Conservation (phyloP, 768 basidiomycete species). For the Russula abietina region DNA sequence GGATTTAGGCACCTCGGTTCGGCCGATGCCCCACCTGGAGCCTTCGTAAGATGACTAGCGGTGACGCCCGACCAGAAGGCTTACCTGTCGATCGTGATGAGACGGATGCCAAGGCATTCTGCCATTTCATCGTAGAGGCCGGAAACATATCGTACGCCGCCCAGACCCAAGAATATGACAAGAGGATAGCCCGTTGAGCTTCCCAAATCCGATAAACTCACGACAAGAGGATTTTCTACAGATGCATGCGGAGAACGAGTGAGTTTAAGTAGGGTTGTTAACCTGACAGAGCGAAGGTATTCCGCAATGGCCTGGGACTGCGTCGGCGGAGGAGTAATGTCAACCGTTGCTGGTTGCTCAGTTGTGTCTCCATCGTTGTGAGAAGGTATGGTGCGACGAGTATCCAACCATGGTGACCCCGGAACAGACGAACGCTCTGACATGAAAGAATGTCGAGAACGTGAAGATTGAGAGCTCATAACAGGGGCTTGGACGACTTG, state of each 20-base stretch:
- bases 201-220: constrained; percentile 93
- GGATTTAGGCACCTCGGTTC: constrained; percentile 62
- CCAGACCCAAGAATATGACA: constrained; percentile 87
- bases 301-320: constrained; percentile 72
- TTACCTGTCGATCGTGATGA: constrained; percentile 92
- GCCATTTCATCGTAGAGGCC: constrained; percentile 97
- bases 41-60: constrained; percentile 12
- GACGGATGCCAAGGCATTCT: constrained; percentile 70
- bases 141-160: constrained; percentile 91
- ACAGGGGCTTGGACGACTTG: constrained; percentile 34
- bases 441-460: constrained; percentile 25
- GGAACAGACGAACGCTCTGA: constrained; percentile 20
- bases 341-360: constrained; percentile 38
- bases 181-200: constrained; percentile 80
- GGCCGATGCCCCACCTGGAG: constrained; percentile 84
- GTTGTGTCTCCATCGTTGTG: constrained; percentile 24
- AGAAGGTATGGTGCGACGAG: constrained; percentile 4
- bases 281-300: constrained; percentile 78
- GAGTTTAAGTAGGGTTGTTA: constrained; percentile 77
- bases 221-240: constrained; percentile 62
- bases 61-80: constrained; percentile 22
- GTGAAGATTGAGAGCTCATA: constrained; percentile 28
- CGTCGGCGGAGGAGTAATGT: constrained; percentile 40
- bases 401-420: constrained; percentile 10
- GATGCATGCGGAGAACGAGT: constrained; percentile 77